A percentile compares a stretch with the other conserved stretches of the same genome.
These are phyloP conservation scores for Iberis pinnata DNA, from an alignment of 345 rosid genomes.

Conservation along the genomic window DNA sequence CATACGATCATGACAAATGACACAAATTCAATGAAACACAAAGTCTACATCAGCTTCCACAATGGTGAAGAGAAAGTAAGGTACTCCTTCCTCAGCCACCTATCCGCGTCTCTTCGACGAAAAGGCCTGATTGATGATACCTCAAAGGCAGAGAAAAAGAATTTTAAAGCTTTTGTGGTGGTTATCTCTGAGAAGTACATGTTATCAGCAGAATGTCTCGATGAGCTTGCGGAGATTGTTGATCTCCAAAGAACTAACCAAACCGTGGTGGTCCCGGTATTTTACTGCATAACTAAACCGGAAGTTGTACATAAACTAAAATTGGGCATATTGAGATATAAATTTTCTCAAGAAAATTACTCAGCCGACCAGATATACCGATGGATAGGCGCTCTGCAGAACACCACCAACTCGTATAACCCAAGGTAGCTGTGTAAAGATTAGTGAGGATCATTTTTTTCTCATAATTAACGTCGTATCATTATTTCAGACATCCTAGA, in stretches of 20 bases:
- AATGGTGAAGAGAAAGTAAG: not conserved
- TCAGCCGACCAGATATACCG: not conserved
- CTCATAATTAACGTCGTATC: no score
- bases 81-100: not conserved
- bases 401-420: not conserved
- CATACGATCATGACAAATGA: slow-evolving; percentile 3
- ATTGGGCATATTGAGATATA: not conserved
- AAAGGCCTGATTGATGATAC: slow-evolving; percentile 2
- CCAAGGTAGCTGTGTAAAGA: slow-evolving; percentile 7
- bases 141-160: not conserved
- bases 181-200: slow-evolving; percentile 4
- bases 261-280: not conserved
- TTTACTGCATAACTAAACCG: not conserved
- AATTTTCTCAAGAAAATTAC: not conserved
- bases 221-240: slow-evolving; percentile 3
- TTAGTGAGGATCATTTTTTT: no score
- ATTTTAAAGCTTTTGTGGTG: slow-evolving; percentile 3
- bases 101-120: slow-evolving; percentile 3
- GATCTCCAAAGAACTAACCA: not conserved
- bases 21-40: not conserved
- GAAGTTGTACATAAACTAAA: not conserved
- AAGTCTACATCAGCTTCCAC: slow-evolving; percentile 7
- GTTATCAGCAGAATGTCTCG: slow-evolving; percentile 3
- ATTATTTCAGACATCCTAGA: no score
- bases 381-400: not conserved